Percentiles rank a stretch among this genome's conserved stretches.
Evolutionary conservation across 768 basidiomycete species (phyloP).

Genomic region (Multifurca ochricompacta): DNA sequence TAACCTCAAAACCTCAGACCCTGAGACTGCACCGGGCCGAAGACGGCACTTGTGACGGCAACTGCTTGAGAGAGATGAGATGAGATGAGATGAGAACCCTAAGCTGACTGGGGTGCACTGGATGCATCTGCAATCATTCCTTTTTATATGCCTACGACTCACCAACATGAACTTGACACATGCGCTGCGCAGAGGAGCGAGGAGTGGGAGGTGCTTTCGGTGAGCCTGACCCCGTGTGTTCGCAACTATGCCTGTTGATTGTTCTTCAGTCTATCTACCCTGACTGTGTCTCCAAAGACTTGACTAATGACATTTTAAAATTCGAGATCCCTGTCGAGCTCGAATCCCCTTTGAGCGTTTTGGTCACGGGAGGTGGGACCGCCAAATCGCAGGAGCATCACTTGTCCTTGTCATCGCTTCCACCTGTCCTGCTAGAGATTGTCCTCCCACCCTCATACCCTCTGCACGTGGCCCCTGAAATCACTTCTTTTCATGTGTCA

Average conservation of each 20-base stretch:
- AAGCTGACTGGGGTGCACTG: background rate
- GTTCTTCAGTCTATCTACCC: conserved; percentile 65
- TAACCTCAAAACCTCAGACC: background rate
- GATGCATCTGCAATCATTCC: background rate
- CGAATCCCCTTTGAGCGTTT: conserved; percentile 33
- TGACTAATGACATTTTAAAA: conserved; percentile 35
- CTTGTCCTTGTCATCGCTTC: conserved; percentile 44
- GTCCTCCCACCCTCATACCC: conserved; percentile 51
- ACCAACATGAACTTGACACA: conserved; percentile 7
- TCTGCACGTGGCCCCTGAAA: conserved; percentile 40
- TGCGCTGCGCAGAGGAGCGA: conserved; percentile 37
- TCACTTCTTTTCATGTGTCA: conserved; percentile 47
- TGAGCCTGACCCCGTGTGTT: conserved; percentile 24
- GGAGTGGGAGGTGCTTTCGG: conserved; percentile 59
- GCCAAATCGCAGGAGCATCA: conserved; percentile 13
- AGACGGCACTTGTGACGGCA: background rate
- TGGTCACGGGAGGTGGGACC: conserved; percentile 28
- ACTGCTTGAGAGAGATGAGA: no score
- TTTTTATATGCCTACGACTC: conserved; percentile 5
- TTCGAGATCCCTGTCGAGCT: conserved; percentile 65
- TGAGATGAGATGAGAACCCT: no score
- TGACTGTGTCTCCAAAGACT: conserved; percentile 47
- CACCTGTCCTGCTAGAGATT: conserved; percentile 54
- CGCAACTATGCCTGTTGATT: background rate
- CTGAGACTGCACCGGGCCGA: background rate